Conservation (phyloP, 2,329 filamentous ascomycete genomes). For the Neonectria ditissima region DNA sequence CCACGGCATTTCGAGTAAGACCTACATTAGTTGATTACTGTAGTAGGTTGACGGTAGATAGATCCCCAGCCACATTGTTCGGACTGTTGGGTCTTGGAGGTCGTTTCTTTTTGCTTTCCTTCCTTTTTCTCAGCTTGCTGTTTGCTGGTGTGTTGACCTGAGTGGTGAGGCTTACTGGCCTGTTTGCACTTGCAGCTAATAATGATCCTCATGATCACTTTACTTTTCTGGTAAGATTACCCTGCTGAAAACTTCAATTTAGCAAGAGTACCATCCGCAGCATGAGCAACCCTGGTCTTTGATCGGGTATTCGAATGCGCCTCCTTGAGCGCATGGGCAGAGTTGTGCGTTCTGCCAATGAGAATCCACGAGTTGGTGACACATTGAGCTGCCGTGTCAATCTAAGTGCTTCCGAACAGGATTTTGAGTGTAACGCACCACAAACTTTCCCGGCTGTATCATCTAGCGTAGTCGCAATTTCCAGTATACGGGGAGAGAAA, state of each 20-base stretch:
- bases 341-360: not conserved
- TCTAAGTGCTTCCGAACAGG: not conserved
- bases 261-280: not conserved
- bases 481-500: not conserved
- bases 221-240: conserved; percentile 25
- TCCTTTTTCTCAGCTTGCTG: conserved; percentile 10
- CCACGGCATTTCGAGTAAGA: conserved; percentile 6
- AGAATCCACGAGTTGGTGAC: not conserved
- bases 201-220: conserved; percentile 7
- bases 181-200: conserved; percentile 16
- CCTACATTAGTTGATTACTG: not conserved
- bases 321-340: not conserved
- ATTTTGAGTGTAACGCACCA: not conserved
- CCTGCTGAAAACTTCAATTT: not conserved
- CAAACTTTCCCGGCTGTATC: not conserved
- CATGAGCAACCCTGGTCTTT: not conserved
- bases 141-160: conserved; percentile 15
- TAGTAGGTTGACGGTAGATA: conserved; percentile 1
- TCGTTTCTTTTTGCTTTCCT: conserved; percentile 9
- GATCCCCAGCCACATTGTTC: not conserved
- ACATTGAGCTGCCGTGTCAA: not conserved
- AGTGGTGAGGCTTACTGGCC: conserved; percentile 18
- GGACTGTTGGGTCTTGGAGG: not conserved
- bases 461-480: not conserved
- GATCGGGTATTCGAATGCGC: too few species aligned